Conservation (phyloP, 176 grass and related monocot genomes). For the Calamus simplicifolius region DNA sequence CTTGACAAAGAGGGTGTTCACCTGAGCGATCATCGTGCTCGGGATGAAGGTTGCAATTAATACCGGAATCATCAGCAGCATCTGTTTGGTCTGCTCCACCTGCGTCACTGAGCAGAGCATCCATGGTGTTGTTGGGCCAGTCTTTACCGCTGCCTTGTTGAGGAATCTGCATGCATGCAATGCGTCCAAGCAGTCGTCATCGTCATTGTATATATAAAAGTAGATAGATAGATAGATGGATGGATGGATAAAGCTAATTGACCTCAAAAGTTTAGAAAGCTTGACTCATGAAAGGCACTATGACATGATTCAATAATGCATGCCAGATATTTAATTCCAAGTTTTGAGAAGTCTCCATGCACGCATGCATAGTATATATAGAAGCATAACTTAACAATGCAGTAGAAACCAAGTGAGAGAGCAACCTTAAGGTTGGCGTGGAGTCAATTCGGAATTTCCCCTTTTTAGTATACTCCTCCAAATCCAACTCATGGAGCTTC, state of each 20-base stretch:
- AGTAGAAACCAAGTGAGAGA: too few species aligned
- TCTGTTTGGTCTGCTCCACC: conserved; percentile 85
- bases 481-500: conserved; percentile 5
- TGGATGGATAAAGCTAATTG: too few species aligned
- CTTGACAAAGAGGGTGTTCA: conserved; percentile 91
- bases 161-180: conserved; percentile 27
- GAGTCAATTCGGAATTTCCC: not conserved
- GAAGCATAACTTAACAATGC: too few species aligned
- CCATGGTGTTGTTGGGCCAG: conserved; percentile 29
- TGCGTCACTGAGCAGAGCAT: conserved; percentile 80
- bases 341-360: too few species aligned
- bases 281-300: too few species aligned
- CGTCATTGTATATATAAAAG: too few species aligned
- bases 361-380: too few species aligned
- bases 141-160: conserved; percentile 69
- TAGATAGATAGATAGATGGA: too few species aligned
- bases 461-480: not conserved
- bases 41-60: conserved; percentile 64
- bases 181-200: too few species aligned
- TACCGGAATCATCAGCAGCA: conserved; percentile 80
- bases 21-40: conserved; percentile 56
- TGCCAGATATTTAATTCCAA: too few species aligned
- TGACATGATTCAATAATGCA: too few species aligned
- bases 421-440: not conserved
- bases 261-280: too few species aligned